Conservation (phyloP, 1,284 basidiomycete species). For the Marasmius oreades region DNA sequence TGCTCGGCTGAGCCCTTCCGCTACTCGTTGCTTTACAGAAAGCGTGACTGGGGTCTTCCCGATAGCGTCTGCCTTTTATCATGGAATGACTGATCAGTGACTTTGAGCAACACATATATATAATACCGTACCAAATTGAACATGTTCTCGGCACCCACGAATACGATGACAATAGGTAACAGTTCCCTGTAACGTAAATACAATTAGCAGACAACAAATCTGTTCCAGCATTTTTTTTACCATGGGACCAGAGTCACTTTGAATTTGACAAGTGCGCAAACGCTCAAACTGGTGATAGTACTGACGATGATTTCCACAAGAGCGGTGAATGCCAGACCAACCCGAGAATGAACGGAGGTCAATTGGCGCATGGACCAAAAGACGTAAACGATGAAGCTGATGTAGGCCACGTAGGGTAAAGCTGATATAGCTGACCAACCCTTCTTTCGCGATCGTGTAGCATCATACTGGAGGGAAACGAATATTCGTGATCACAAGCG, state of each 20-base stretch:
- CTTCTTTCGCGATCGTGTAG: slow-evolving; percentile 36
- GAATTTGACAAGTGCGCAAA: slow-evolving; percentile 84
- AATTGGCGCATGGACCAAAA: slow-evolving; percentile 76
- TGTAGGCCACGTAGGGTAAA: slow-evolving; percentile 79
- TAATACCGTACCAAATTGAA: slow-evolving; percentile 72
- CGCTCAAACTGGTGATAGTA: slow-evolving; percentile 89
- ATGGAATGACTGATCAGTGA: neutral
- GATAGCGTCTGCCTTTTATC: slow-evolving; percentile 79
- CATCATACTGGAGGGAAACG: slow-evolving; percentile 42
- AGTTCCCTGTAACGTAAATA: slow-evolving; percentile 54
- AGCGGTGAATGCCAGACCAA: slow-evolving; percentile 92
- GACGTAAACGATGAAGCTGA: slow-evolving; percentile 77
- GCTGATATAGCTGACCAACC: slow-evolving; percentile 61
- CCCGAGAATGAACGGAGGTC: slow-evolving; percentile 84
- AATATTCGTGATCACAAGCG: slow-evolving; percentile 3
- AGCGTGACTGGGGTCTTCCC: slow-evolving; percentile 86
- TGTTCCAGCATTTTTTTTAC: slow-evolving; percentile 36
- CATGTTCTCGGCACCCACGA: slow-evolving; percentile 98
- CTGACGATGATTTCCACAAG: slow-evolving; percentile 88
- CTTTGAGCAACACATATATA: neutral
- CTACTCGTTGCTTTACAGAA: slow-evolving; percentile 90
- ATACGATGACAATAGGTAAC: slow-evolving; percentile 91
- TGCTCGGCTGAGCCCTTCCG: slow-evolving; percentile 81
- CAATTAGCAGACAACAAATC: slow-evolving; percentile 11
- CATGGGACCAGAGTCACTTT: slow-evolving; percentile 86